phyloP scores from a whole-genome alignment of 306 rosid genomes.

The Quercus agrifolia region DNA sequence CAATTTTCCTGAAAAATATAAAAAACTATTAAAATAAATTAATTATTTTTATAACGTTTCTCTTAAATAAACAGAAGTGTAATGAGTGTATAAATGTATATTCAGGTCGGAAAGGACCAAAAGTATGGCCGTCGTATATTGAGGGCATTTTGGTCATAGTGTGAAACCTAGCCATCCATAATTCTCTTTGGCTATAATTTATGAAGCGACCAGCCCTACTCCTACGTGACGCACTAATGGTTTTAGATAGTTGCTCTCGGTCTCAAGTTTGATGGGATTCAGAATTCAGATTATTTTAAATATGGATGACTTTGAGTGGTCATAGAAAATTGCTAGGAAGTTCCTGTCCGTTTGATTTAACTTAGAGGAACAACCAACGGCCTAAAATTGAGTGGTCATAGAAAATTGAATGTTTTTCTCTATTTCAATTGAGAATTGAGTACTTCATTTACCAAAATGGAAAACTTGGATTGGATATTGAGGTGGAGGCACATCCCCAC shows the following conservation, averaged over 20 bases:
- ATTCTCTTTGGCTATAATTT: neutral
- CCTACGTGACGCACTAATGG: neutral
- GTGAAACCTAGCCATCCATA: neutral
- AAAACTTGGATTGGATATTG: neutral
- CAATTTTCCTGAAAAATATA: no score
- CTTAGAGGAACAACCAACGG: neutral
- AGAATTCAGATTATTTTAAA: no score
- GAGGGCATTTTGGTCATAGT: neutral
- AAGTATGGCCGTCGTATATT: neutral
- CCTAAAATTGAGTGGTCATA: neutral
- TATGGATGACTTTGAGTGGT: no score
- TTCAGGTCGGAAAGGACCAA: neutral
- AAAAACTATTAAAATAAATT: no score
- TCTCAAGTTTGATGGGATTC: no score
- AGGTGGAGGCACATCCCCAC: no score
- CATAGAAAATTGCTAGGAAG: neutral
- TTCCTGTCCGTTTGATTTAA: neutral
- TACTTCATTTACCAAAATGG: neutral
- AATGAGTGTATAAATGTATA: no score
- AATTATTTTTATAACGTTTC: no score
- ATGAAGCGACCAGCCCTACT: neutral
- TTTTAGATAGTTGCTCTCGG: neutral
- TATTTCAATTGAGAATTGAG: neutral
- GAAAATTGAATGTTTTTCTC: neutral
- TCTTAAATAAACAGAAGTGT: no score